A percentile compares a stretch with the other conserved stretches of the same genome.
Evolutionary conservation across 2,329 filamentous ascomycete genomes (phyloP).

Genomic region (Ceratocystis albifundus): DNA sequence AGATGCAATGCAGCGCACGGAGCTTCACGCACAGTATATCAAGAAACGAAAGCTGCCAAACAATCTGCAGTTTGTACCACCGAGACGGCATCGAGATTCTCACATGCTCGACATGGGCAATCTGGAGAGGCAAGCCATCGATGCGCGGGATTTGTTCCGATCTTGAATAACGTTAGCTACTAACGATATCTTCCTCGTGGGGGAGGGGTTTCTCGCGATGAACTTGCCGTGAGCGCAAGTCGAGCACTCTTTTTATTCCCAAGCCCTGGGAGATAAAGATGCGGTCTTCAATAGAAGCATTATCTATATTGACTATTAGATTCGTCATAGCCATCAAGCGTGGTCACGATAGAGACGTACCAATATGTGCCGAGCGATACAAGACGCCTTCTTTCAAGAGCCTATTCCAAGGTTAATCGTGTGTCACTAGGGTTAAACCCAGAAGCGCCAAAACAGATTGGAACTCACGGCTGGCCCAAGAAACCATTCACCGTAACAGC

Average conservation of each 20-base stretch:
- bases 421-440: background rate
- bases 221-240: conserved; percentile 61
- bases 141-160: conserved; percentile 6
- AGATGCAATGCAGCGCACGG: no score
- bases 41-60: conserved; percentile 20
- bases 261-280: conserved; percentile 46
- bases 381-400: conserved; percentile 50
- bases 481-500: conserved; percentile 53
- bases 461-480: conserved; percentile 42
- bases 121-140: conserved; percentile 13
- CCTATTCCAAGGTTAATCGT: conserved; percentile 27
- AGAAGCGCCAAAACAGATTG: background rate
- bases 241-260: conserved; percentile 60
- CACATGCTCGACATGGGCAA: conserved; percentile 3
- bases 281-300: conserved; percentile 57
- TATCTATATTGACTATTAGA: conserved; percentile 39
- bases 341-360: conserved; percentile 28
- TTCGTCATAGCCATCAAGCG: background rate
- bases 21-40: conserved; percentile 19
- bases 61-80: conserved; percentile 17
- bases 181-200: background rate
- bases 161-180: background rate
- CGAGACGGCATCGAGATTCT: conserved; percentile 3
- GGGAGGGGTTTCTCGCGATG: background rate
- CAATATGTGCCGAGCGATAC: conserved; percentile 56